Evolutionary conservation across 345 rosid species (phyloP).

Genomic region (Geranium brycei): DNA sequence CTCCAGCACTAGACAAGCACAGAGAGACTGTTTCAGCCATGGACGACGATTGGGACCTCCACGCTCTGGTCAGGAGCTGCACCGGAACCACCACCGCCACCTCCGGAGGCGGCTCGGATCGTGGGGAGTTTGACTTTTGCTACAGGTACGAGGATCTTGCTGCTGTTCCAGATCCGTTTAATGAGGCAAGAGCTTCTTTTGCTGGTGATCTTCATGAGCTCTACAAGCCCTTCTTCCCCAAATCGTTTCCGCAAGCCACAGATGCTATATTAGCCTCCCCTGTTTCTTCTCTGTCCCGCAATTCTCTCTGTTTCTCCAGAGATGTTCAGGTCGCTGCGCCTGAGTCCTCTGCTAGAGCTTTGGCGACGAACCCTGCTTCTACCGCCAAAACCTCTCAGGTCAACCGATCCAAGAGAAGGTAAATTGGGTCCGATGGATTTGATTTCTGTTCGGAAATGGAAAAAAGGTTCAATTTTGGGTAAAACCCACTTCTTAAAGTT

Average conservation of each 20-base stretch:
- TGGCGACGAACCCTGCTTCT: slow-evolving; percentile 5
- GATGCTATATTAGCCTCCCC: slow-evolving; percentile 21
- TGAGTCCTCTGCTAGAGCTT: slow-evolving; percentile 12
- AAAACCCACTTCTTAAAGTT: slow-evolving; percentile 1
- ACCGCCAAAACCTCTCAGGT: slow-evolving; percentile 25
- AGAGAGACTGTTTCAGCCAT: slow-evolving; percentile 1
- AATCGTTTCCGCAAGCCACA: slow-evolving; percentile 16
- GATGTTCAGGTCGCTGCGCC: slow-evolving; percentile 17
- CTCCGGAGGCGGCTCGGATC: background rate
- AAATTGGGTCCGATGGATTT: background rate
- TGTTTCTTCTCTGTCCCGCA: slow-evolving; percentile 23
- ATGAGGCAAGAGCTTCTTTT: slow-evolving; percentile 20
- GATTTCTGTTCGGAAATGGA: background rate
- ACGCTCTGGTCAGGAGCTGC: slow-evolving; percentile 85
- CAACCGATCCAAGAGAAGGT: slow-evolving; percentile 89
- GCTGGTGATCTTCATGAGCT: slow-evolving; percentile 57
- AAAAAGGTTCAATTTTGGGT: background rate
- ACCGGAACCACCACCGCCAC: slow-evolving; percentile 23
- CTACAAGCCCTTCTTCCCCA: slow-evolving; percentile 52
- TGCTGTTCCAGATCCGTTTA: slow-evolving; percentile 16
- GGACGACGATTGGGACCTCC: slow-evolving; percentile 71
- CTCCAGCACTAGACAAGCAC: background rate
- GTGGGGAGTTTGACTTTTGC: background rate
- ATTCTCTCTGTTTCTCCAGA: slow-evolving; percentile 9
- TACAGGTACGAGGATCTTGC: slow-evolving; percentile 7